A percentile compares a stretch with the other conserved stretches of the same genome.
Evolutionary conservation across 108 stramenopile genomes (phyloP).

Genomic region (Phaeodactylum tricornutum): DNA sequence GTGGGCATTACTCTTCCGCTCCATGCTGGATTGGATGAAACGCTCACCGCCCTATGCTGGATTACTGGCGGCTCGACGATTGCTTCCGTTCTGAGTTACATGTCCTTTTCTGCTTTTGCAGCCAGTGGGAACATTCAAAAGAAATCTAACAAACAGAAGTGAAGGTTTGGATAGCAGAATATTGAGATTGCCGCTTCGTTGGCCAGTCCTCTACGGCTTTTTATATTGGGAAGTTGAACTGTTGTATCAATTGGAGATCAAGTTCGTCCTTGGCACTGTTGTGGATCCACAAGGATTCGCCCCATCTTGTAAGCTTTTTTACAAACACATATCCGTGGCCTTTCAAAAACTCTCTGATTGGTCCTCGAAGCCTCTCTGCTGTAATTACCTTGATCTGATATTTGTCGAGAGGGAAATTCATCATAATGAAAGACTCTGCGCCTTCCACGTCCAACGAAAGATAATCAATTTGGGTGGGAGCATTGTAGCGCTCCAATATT

Average conservation of each 20-base stretch:
- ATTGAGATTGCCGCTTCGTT: too few relatives aligned
- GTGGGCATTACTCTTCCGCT: constrained; percentile 14
- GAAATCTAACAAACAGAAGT: too few relatives aligned
- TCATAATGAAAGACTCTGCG: constrained; percentile 48
- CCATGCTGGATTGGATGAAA: background rate
- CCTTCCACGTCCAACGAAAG: constrained; percentile 57
- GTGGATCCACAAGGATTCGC: constrained; percentile 15
- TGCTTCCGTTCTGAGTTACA: constrained; percentile 20
- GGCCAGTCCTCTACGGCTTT: too few relatives aligned
- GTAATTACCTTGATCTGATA: constrained; percentile 41
- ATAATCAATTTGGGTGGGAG: constrained; percentile 47
- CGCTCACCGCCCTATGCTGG: constrained; percentile 17
- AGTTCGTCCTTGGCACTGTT: background rate
- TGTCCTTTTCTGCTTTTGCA: background rate
- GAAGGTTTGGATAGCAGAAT: too few relatives aligned
- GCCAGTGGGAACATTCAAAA: background rate
- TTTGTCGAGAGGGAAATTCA: constrained; percentile 33
- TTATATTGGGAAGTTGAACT: background rate
- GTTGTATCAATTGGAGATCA: background rate
- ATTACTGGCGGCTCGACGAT: constrained; percentile 38
- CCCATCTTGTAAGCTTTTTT: constrained; percentile 9
- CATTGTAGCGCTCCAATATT: constrained; percentile 28
- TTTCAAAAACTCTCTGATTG: constrained; percentile 4
- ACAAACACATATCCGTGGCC: constrained; percentile 10
- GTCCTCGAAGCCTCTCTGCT: constrained; percentile 33